Conservation (phyloP, 495 filamentous ascomycete species). For the Trichocladium antarcticum region DNA sequence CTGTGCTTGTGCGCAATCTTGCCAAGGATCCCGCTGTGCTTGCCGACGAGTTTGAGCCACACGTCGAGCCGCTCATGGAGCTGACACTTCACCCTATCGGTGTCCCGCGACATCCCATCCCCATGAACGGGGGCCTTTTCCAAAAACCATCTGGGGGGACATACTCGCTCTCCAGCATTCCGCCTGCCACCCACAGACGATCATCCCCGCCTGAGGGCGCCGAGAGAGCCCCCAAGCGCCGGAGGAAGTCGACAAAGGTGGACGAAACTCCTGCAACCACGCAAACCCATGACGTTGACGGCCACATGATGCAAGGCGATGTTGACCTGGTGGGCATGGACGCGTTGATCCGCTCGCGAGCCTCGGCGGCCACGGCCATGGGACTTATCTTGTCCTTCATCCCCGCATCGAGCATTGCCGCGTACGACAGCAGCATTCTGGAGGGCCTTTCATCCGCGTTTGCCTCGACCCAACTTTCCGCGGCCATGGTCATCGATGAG, state of each 20-base stretch:
- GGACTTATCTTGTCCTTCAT: constrained; percentile 60
- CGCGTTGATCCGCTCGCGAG: constrained; percentile 74
- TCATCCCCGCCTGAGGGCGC: constrained; percentile 47
- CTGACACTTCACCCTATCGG: constrained; percentile 83
- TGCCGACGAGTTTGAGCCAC: constrained; percentile 52
- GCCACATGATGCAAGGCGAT: constrained; percentile 94
- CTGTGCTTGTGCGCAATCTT: constrained; percentile 59
- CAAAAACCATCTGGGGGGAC: constrained; percentile 87
- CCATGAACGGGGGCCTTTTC: constrained; percentile 81
- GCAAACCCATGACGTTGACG: constrained; percentile 85
- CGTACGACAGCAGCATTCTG: constrained; percentile 48
- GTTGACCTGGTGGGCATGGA: constrained; percentile 88
- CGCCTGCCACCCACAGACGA: constrained; percentile 41
- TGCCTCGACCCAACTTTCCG: constrained; percentile 74
- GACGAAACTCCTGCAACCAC: constrained; percentile 50
- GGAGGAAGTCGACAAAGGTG: constrained; percentile 72
- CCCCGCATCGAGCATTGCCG: constrained; percentile 36
- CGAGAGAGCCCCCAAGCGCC: constrained; percentile 50
- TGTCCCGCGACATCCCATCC: constrained; percentile 73
- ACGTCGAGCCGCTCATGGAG: constrained; percentile 64
- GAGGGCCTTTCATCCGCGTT: constrained; percentile 56
- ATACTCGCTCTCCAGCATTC: constrained; percentile 45
- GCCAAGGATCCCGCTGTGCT: constrained; percentile 47
- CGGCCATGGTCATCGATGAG: constrained; percentile 80
- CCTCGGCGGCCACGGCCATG: constrained; percentile 73